These are phyloP conservation scores for Penicillium sp. DNA, from an alignment of 2,329 filamentous ascomycete species.

Conservation along the genomic window DNA sequence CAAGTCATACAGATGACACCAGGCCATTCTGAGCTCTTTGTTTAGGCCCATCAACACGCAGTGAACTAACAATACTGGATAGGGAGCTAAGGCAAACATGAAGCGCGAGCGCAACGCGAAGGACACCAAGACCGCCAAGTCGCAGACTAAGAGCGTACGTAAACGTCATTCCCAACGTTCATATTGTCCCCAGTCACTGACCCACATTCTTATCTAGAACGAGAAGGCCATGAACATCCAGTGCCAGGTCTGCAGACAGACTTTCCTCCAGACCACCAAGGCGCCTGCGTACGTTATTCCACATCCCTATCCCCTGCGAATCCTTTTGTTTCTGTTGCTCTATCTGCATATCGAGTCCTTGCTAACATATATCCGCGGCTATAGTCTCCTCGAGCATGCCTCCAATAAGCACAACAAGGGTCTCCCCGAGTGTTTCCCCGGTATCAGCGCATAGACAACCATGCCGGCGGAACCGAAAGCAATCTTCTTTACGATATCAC, in stretches of 20 bases:
- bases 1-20: not conserved
- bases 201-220: conserved; percentile 52
- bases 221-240: conserved; percentile 71
- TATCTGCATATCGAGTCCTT: not conserved
- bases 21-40: not conserved
- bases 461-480: not conserved
- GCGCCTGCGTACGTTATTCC: conserved; percentile 51
- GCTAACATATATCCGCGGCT: conserved; percentile 1
- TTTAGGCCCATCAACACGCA: not conserved
- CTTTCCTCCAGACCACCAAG: conserved; percentile 75
- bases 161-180: not conserved
- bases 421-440: conserved; percentile 68
- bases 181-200: conserved; percentile 1
- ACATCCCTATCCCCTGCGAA: not conserved
- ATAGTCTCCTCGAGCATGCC: conserved; percentile 64
- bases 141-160: conserved; percentile 66
- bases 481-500: conserved; percentile 8
- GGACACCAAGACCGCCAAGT: conserved; percentile 58
- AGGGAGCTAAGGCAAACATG: conserved; percentile 64
- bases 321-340: not conserved
- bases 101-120: conserved; percentile 72
- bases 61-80: conserved; percentile 12
- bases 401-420: conserved; percentile 74
- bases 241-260: conserved; percentile 72
- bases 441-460: conserved; percentile 11